phyloP scores from a whole-genome alignment of 352 stramenopile genomes.

The Phytophthora fragariaefolia region DNA sequence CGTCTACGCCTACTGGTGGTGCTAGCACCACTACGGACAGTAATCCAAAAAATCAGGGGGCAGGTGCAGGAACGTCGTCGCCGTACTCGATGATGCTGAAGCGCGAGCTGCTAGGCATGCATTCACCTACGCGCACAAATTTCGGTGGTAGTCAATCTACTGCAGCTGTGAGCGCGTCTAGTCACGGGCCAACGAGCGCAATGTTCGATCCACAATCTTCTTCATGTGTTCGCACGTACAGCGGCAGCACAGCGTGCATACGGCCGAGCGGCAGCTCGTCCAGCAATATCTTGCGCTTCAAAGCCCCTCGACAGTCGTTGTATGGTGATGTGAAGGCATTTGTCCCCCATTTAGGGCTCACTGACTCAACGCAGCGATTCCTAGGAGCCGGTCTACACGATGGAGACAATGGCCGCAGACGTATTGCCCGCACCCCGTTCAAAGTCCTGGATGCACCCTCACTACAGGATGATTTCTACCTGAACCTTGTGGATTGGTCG shows the following conservation, averaged over 20 bases:
- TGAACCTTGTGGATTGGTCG: slow-evolving; percentile 98
- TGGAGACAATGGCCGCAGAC: slow-evolving; percentile 46
- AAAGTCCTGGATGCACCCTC: slow-evolving; percentile 97
- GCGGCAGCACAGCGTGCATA: slow-evolving; percentile 39
- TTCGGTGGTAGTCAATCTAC: slow-evolving; percentile 22
- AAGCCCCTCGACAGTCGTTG: slow-evolving; percentile 61
- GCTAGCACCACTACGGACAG: slow-evolving; percentile 11
- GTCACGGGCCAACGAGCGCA: slow-evolving; percentile 30
- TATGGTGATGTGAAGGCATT: slow-evolving; percentile 69
- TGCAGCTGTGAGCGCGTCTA: slow-evolving; percentile 26
- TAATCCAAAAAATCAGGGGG: slow-evolving; percentile 29
- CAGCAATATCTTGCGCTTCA: slow-evolving; percentile 80
- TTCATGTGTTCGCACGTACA: slow-evolving; percentile 38
- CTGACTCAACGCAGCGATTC: slow-evolving; percentile 45
- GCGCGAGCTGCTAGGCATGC: slow-evolving; percentile 75
- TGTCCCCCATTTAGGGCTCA: slow-evolving; percentile 53
- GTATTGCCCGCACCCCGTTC: slow-evolving; percentile 94
- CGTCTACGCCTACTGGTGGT: not conserved
- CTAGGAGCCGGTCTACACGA: slow-evolving; percentile 26
- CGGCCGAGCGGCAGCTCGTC: slow-evolving; percentile 43
- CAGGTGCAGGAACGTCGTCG: slow-evolving; percentile 28
- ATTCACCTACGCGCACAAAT: slow-evolving; percentile 47
- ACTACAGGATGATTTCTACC: slow-evolving; percentile 98
- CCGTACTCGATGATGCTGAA: slow-evolving; percentile 83
- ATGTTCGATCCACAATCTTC: slow-evolving; percentile 36